These are phyloP conservation scores for Daldinia vernicosa DNA, from an alignment of 495 filamentous ascomycete genomes.

Conservation along the genomic window DNA sequence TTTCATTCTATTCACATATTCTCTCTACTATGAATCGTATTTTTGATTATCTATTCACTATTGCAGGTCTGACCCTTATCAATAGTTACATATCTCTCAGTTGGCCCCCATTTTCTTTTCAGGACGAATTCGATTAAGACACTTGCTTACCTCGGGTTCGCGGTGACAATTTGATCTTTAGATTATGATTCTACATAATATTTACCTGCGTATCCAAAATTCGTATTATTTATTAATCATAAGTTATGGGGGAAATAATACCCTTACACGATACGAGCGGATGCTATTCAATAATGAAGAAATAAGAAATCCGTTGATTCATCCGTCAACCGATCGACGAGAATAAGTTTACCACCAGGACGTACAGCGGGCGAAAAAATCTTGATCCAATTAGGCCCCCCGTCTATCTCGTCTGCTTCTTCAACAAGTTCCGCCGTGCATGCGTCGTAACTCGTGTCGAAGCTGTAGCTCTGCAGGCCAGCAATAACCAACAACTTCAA, in stretches of 20 bases:
- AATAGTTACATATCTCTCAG: not conserved
- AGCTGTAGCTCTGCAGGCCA: conserved; percentile 44
- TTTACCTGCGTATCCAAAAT: no score
- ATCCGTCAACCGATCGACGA: conserved; percentile 36
- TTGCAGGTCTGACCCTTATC: not conserved
- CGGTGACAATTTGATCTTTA: no score
- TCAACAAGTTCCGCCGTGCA: conserved; percentile 28
- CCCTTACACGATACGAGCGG: not conserved
- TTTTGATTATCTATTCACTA: no score
- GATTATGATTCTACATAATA: no score
- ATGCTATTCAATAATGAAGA: no score
- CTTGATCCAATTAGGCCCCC: conserved; percentile 45
- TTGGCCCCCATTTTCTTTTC: not conserved
- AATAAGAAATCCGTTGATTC: not conserved
- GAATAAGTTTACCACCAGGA: conserved; percentile 36
- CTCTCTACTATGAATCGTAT: no score
- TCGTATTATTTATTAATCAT: no score
- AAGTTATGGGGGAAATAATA: not conserved
- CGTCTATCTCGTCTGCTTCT: conserved; percentile 26
- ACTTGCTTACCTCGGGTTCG: not conserved
- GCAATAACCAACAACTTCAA: conserved; percentile 43
- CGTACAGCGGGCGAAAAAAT: conserved; percentile 37
- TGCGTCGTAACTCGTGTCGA: conserved; percentile 23
- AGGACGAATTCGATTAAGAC: not conserved
- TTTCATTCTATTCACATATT: no score